phyloP scores from a whole-genome alignment of 139 green algal species.

The Medakamo hakoo region DNA sequence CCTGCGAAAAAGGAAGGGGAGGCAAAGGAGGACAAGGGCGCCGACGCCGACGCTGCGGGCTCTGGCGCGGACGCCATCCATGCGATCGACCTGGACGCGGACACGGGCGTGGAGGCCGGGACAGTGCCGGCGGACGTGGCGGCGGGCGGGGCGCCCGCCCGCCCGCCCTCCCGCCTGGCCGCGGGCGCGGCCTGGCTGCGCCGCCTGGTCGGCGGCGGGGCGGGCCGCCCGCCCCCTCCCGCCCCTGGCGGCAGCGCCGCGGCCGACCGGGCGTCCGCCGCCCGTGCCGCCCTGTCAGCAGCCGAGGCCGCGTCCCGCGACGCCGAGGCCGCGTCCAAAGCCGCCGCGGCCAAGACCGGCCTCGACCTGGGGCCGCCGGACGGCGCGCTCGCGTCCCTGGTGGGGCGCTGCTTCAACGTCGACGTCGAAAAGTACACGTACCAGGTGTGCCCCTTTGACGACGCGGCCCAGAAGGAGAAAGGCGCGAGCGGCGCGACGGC shows the following conservation, averaged over 20 bases:
- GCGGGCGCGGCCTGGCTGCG: too few species aligned
- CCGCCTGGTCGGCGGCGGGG: too few species aligned
- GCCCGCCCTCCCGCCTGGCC: too few species aligned
- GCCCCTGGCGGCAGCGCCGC: too few species aligned
- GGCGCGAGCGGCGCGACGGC: constrained; percentile 13
- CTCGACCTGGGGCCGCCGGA: constrained; percentile 1
- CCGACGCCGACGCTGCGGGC: constrained; percentile 1
- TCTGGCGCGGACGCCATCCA: not conserved
- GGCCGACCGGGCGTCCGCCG: not conserved
- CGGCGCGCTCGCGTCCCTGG: constrained; percentile 25
- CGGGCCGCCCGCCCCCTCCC: too few species aligned
- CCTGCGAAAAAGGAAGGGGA: not conserved
- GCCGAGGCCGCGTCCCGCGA: not conserved
- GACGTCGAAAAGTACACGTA: constrained; percentile 61
- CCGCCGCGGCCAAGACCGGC: too few species aligned
- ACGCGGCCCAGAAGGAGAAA: constrained; percentile 47
- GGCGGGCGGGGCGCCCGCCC: too few species aligned
- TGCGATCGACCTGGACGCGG: constrained; percentile 9
- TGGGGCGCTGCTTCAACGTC: constrained; percentile 28
- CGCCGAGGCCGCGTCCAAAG: not conserved
- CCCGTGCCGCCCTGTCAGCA: not conserved
- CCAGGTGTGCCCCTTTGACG: constrained; percentile 54
- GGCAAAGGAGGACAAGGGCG: constrained; percentile 1
- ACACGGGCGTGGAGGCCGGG: too few species aligned
- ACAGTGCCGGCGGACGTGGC: too few species aligned